Evolutionary conservation across 805 yeast genomes (phyloP), one percentile per base, ranked within the genome.

Genomic region (Yamadazyma takamatsuzukensis): DNA sequence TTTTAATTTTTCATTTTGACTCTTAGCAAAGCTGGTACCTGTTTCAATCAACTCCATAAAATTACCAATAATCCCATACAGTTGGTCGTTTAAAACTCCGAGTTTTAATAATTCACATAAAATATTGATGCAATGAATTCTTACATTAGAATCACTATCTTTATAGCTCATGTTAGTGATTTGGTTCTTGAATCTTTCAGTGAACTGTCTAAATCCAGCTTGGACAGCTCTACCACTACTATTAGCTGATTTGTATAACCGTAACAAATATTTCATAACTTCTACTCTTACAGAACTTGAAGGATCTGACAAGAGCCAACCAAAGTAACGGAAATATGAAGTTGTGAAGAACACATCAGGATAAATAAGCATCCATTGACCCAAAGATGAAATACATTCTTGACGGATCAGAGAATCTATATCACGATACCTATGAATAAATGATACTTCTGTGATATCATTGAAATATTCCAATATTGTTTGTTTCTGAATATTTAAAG

Each of bases 271-370:
- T 43, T 68, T 74, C 16, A 83, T 50, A 2, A 78, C 88, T 44
- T 83, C 87, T 6, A 67, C 51, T 44, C 95, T 70, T 1, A 85
- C 94, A 3, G 51, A 41, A 8, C 72, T 55, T 11, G 74, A 70
- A 2, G 76, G 64, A 49, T 88, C 96, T n/a, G 89, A 78, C 25
- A 89, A 60, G 21, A 85, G 64, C 94, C 94, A 83, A 4, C 95
- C 95, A 48, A 83, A 70, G 54, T 83, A 85, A 41, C 88, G 72
- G 41, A 87, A 65, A 48, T 78, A 85, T 1, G 79, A 64, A 9
- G 81, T 78, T 39, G 77, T 83, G 42, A 83, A 72, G 47, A 83
- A 87, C 33, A 68, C 60, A 36, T 82, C 88, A 0, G 95, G 94
- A 40, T 72, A 73, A 5, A 60, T 50, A n/a, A 71, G 67, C 59